Percentiles rank a stretch among this genome's conserved stretches.
Evolutionary conservation across 169 alveolate species (phyloP).

Genomic region (Eimeria tenella): DNA sequence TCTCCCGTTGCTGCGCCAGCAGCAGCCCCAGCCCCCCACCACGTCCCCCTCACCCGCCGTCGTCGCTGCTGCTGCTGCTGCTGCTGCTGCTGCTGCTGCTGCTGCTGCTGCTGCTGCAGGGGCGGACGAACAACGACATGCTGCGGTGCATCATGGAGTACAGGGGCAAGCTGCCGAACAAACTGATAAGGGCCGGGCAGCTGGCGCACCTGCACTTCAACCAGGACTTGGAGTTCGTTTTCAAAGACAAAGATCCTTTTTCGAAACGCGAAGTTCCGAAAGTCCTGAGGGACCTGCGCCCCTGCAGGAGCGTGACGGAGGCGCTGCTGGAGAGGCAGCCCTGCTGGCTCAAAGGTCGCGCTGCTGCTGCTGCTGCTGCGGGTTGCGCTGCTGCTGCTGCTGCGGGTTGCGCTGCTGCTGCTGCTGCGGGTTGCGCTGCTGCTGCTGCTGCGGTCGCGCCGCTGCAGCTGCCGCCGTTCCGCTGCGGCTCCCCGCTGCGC

Average conservation of each 20-base stretch:
- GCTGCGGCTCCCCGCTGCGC: too few species aligned
- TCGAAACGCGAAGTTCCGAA: slow-evolving; percentile 88
- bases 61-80: slow-evolving; percentile 37
- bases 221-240: slow-evolving; percentile 87
- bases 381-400: not conserved
- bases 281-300: slow-evolving; percentile 87
- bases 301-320: slow-evolving; percentile 88
- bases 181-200: slow-evolving; percentile 93
- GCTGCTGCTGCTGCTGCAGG: slow-evolving; percentile 83
- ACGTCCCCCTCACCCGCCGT: not conserved
- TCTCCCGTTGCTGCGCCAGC: slow-evolving; percentile 31
- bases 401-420: too few species aligned
- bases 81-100: slow-evolving; percentile 39
- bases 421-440: slow-evolving; percentile 21
- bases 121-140: slow-evolving; percentile 97
- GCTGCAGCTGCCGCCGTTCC: too few species aligned
- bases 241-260: slow-evolving; percentile 86
- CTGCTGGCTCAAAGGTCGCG: too few species aligned
- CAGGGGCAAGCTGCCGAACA: slow-evolving; percentile 95
- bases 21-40: slow-evolving; percentile 45
- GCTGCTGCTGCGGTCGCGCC: slow-evolving; percentile 68
- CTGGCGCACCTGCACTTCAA: slow-evolving; percentile 91
- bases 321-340: slow-evolving; percentile 87
- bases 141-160: slow-evolving; percentile 95
- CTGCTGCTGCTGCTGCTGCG: slow-evolving; percentile 30